phyloP scores from a whole-genome alignment of 1,284 basidiomycete genomes.

The Sporisorium scitamineum region DNA sequence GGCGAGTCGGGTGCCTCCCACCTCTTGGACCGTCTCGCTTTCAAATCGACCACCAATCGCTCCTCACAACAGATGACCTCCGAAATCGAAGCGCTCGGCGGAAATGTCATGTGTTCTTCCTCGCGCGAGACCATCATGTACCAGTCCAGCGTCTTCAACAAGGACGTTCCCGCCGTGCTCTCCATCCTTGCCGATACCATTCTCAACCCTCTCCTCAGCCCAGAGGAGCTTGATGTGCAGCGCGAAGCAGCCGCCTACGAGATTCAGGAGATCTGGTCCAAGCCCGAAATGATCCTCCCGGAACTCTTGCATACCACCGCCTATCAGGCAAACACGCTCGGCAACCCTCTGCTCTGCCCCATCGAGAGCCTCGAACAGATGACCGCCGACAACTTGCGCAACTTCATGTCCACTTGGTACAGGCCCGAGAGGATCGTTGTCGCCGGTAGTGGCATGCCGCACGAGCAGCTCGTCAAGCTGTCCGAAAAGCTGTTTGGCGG shows the following conservation, averaged over 20 bases:
- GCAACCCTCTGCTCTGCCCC: constrained; percentile 89
- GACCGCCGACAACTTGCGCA: constrained; percentile 76
- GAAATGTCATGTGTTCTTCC: constrained; percentile 91
- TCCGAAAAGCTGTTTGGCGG: constrained; percentile 85
- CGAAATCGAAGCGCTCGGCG: constrained; percentile 86
- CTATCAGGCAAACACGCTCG: constrained; percentile 82
- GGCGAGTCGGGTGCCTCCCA: constrained; percentile 82
- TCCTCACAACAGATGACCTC: constrained; percentile 80
- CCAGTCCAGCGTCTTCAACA: constrained; percentile 92
- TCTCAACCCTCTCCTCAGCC: constrained; percentile 80
- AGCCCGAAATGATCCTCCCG: constrained; percentile 95
- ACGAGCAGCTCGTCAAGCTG: constrained; percentile 87
- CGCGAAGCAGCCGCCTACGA: constrained; percentile 92
- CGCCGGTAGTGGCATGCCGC: constrained; percentile 90
- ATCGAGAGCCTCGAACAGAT: constrained; percentile 83
- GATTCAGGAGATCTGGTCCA: constrained; percentile 85
- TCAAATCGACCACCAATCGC: constrained; percentile 78
- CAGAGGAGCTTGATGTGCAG: constrained; percentile 85
- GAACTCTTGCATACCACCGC: constrained; percentile 90
- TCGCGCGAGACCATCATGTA: constrained; percentile 97
- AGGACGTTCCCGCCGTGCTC: constrained; percentile 83
- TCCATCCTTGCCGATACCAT: constrained; percentile 92
- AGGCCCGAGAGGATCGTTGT: constrained; percentile 92
- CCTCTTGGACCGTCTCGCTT: constrained; percentile 93
- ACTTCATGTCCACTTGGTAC: constrained; percentile 86